Evolutionary conservation across 2,329 filamentous ascomycete genomes (phyloP), one percentile per base, ranked within the genome.

Genomic region (Xylaria sp.): DNA sequence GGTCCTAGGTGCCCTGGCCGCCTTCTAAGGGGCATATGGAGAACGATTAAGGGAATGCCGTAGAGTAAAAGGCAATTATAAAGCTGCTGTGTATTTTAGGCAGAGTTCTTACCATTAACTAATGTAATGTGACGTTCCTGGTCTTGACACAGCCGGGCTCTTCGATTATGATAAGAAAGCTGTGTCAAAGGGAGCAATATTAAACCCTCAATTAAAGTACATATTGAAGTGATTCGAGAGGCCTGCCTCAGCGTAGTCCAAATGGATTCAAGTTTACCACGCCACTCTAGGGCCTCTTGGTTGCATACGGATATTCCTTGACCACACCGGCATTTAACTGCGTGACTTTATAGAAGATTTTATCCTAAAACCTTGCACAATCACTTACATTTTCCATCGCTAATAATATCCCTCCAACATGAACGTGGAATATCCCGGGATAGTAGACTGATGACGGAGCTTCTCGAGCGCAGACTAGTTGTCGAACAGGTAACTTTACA

Each of bases 1-100:
- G n/a, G 68, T 37, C 27, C 59, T 75, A 23, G 70, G 73, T 21
- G 67, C 70, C 48, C 40, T 68, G 1, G 66, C 63, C 13, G 66
- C 69, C 48, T 62, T 73, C 12, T 71, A 61, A 54, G 23, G n/a
- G 23, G 48, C 6, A 5, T 32, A 27, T 5, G 8, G n/a, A 27
- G 1, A 51, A 32, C 29, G 29, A 9, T 59, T 18, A 44, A 21
- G 40, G 6, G 5, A 37, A 37, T 18, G 37, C 9, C 12, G 9
- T n/a, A 47, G 42, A 47, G 23, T 54, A 25, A 48, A 23, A 42
- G 18, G 40, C 18, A 37, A 29, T 59, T n/a, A 12, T 3, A 4
- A 35, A 18, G 44, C 9, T 42, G 25, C 48, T 23, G 53, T 32
- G 27, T 40, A 57, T 57, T n/a, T 27, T 50, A 51, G 2, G 40